These are phyloP conservation scores for Eutrema salsugineum DNA, from an alignment of 441 rosid genomes.

Conservation along the genomic window DNA sequence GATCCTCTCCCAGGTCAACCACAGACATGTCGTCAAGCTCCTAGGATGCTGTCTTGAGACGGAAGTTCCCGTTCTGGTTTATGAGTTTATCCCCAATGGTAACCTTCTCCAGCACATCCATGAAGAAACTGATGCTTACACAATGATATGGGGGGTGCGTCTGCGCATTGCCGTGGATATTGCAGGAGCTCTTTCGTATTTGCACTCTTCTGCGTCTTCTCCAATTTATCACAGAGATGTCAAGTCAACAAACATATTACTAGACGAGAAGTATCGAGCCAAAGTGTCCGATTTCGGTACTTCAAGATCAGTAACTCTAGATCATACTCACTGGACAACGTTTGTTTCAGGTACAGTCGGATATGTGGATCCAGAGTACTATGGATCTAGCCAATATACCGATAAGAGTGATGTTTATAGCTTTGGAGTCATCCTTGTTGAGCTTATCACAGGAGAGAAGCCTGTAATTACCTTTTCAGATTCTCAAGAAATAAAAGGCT, in stretches of 20 bases:
- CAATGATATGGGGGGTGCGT: slow-evolving; percentile 46
- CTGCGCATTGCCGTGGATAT: slow-evolving; percentile 51
- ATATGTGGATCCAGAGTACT: slow-evolving; percentile 71
- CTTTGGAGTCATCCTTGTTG: slow-evolving; percentile 57
- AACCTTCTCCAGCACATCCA: slow-evolving; percentile 58
- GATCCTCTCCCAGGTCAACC: slow-evolving; percentile 71
- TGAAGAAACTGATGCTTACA: slow-evolving; percentile 33
- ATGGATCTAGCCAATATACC: slow-evolving; percentile 46
- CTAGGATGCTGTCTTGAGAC: slow-evolving; percentile 78
- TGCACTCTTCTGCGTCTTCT: slow-evolving; percentile 51
- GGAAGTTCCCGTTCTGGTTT: slow-evolving; percentile 61
- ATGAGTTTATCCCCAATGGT: slow-evolving; percentile 65
- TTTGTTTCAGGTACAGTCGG: slow-evolving; percentile 70
- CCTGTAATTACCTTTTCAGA: slow-evolving; percentile 26
- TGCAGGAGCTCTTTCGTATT: slow-evolving; percentile 61
- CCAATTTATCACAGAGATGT: slow-evolving; percentile 72
- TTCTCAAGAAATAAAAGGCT: slow-evolving; percentile 3
- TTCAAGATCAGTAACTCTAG: slow-evolving; percentile 55
- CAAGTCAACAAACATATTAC: slow-evolving; percentile 61
- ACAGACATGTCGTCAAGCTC: slow-evolving; percentile 64
- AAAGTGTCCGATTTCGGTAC: slow-evolving; percentile 73
- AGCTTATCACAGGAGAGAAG: slow-evolving; percentile 58
- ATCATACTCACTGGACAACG: slow-evolving; percentile 53
- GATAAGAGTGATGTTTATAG: slow-evolving; percentile 74
- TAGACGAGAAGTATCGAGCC: slow-evolving; percentile 47